These are phyloP conservation scores for Solanum pennellii DNA, from an alignment of 257 asterid species.

Conservation along the genomic window DNA sequence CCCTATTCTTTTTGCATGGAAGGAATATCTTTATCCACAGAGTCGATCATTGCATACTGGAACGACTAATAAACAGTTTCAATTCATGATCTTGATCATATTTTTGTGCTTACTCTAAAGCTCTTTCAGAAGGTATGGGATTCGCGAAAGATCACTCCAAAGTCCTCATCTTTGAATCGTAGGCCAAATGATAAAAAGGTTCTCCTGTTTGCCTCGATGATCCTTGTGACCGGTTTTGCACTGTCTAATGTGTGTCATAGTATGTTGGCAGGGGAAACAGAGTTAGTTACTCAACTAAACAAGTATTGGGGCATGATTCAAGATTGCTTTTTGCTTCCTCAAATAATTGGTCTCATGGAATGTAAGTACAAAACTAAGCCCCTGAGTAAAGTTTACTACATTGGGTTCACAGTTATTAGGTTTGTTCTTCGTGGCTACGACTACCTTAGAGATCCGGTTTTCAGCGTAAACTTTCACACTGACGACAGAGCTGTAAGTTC, in stretches of 20 bases:
- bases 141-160: background rate
- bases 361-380: background rate
- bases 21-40: background rate
- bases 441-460: conserved; percentile 8
- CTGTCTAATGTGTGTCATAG: background rate
- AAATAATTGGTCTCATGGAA: background rate
- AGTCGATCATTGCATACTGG: background rate
- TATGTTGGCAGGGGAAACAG: background rate
- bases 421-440: conserved; percentile 1
- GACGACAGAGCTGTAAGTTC: background rate
- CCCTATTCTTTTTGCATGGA: background rate
- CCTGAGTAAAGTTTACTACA: conserved; percentile 1
- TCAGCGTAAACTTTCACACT: background rate
- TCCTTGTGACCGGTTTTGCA: background rate
- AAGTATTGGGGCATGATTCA: background rate
- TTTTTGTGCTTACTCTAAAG: background rate
- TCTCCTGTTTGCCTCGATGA: background rate
- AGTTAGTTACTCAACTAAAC: background rate
- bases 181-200: conserved; percentile 4
- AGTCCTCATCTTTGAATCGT: background rate
- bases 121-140: conserved; percentile 3
- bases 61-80: background rate
- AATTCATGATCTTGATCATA: background rate
- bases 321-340: background rate
- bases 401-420: conserved; percentile 7